Evolutionary conservation across 129 eudicot genomes (phyloP).

Genomic region (Tagetes erecta): DNA sequence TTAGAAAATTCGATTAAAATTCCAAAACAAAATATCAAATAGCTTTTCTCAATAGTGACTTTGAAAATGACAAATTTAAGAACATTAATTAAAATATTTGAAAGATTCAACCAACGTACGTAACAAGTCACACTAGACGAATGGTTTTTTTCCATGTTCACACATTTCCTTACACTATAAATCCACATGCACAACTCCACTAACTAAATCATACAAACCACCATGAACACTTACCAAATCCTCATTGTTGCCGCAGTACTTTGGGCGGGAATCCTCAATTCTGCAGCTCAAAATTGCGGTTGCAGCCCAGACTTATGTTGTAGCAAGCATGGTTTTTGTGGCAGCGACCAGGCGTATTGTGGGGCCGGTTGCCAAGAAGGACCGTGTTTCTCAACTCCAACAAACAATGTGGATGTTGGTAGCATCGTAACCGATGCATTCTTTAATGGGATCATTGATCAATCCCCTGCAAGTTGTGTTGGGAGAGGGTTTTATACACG

Average conservation of each 20-base stretch:
- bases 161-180: background rate
- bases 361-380: constrained; percentile 39
- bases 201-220: constrained; percentile 10
- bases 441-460: constrained; percentile 36
- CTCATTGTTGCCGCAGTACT: constrained; percentile 19
- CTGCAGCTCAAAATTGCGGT: constrained; percentile 38
- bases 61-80: background rate
- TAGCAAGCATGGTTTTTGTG: constrained; percentile 32
- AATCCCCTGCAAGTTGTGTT: constrained; percentile 24
- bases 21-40: too few relatives aligned
- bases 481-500: constrained; percentile 36
- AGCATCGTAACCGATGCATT: constrained; percentile 44
- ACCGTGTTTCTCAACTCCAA: constrained; percentile 25
- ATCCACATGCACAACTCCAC: constrained; percentile 4
- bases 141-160: background rate
- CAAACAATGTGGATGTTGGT: constrained; percentile 25
- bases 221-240: constrained; percentile 19
- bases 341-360: constrained; percentile 28
- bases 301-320: constrained; percentile 38
- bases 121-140: background rate
- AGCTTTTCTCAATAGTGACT: background rate
- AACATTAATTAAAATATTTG: background rate
- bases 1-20: background rate
- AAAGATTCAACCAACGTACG: background rate
- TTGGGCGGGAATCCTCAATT: constrained; percentile 9